Evolutionary conservation across 352 stramenopile genomes (phyloP), one percentile per base, ranked within the genome.

Genomic region (Globisporangium nunn): DNA sequence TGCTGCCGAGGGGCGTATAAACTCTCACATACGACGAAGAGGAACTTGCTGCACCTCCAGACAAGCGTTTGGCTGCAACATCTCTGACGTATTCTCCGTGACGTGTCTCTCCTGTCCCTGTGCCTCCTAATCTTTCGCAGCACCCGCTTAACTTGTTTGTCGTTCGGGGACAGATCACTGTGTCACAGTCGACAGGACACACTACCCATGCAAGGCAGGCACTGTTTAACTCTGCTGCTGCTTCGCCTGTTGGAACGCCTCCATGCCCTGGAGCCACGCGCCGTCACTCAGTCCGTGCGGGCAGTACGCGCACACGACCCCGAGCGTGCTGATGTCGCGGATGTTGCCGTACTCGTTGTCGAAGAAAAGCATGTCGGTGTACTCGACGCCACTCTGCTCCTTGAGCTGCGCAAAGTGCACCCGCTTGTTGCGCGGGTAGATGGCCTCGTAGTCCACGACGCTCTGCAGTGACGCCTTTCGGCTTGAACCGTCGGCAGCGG

Each of bases 291-390:
- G 64, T 28, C 87, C 87, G 28, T 89, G 67, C 0, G 84, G 87
- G 54, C 78, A 93, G 64, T 91, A 93, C 6, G 61, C 78, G 28
- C 83, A 91, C 15, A 81, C 78, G 17, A 96, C 85, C 11, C 85
- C 85, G 4, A 96, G 58, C 23, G 61, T 53, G 18, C 72, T 59
- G 29, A 96, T 78, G 54, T 88, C 68, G 18, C 63, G 49, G 50
- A 91, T 87, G 68, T 96, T 96, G 59, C 80, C 74, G 39, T 74
- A 76, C 66, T 96, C 85, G 60, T 96, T 96, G 74, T 98, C 95
- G 68, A 98, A 98, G 73, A 98, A 98, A 39, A 98, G 75, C 95
- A 98, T 98, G 56, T 95, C 79, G 68, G 96, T 78, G 66, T 97
- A 98, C 29, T 69, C 67, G 50, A 98, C 81, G 35, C 82, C 78